Percentiles rank a stretch among this genome's conserved stretches.
Evolutionary conservation across 148 eudicot species (phyloP).

Genomic region (Oxyria digyna): DNA sequence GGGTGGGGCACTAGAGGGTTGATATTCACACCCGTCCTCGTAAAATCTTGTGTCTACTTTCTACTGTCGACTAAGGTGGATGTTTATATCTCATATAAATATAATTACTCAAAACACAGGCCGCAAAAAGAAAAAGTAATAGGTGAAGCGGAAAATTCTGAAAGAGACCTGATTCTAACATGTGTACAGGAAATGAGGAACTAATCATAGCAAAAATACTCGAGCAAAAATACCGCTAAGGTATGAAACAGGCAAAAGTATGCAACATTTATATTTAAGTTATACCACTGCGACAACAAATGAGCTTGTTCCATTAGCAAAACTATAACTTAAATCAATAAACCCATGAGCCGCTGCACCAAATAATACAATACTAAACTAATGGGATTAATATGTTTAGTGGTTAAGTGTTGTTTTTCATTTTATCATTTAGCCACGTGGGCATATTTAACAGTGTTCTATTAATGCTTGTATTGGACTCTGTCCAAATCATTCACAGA

Average conservation of each 20-base stretch:
- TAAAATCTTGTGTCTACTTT: neutral
- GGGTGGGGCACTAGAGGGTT: constrained; percentile 83
- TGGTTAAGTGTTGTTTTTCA: too few species aligned
- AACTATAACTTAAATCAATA: neutral
- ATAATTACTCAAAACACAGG: neutral
- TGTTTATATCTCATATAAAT: neutral
- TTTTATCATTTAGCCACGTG: too few species aligned
- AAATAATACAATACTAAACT: neutral
- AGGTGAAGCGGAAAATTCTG: neutral
- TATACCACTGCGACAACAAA: neutral
- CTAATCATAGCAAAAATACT: neutral
- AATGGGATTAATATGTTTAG: too few species aligned
- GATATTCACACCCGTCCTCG: constrained; percentile 73
- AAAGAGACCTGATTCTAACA: neutral
- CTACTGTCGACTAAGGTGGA: too few species aligned
- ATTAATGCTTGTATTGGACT: too few species aligned
- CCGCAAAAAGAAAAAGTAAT: neutral
- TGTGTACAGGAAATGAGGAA: neutral
- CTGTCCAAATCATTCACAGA: too few species aligned
- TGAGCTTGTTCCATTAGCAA: neutral
- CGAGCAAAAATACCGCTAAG: neutral
- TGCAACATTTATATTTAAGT: neutral
- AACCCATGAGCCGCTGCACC: neutral
- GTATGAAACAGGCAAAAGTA: neutral
- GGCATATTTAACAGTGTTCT: too few species aligned